Evolutionary conservation across 2,329 filamentous ascomycete species (phyloP).

Genomic region (Beauveria sp.): DNA sequence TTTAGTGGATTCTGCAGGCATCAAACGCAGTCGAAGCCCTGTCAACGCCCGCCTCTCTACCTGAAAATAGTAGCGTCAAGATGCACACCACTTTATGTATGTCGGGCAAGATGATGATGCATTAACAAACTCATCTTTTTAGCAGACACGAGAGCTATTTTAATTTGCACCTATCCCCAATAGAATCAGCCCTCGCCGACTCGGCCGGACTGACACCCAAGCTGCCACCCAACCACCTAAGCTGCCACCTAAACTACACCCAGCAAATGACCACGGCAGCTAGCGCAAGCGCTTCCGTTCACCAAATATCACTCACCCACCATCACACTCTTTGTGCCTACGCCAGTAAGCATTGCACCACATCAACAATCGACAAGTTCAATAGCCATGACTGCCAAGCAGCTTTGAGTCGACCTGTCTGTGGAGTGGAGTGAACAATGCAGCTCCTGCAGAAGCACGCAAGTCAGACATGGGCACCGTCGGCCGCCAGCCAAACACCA

Average conservation of each 20-base stretch:
- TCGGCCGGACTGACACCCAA: too few species aligned
- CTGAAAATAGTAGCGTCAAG: too few species aligned
- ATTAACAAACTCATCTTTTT: too few species aligned
- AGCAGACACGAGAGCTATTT: too few species aligned
- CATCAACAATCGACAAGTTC: neutral
- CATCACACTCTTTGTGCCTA: neutral
- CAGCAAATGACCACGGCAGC: neutral
- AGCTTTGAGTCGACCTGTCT: neutral
- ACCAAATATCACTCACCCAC: neutral
- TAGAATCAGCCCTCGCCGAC: too few species aligned
- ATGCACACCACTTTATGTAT: too few species aligned
- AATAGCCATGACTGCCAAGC: neutral
- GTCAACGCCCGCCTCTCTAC: too few species aligned
- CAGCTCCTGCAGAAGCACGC: neutral
- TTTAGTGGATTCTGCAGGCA: neutral
- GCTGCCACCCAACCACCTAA: neutral
- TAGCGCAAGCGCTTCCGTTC: constrained; percentile 10
- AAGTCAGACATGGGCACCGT: neutral
- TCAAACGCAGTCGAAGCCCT: neutral
- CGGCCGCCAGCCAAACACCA: neutral
- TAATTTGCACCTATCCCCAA: too few species aligned
- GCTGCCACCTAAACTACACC: neutral
- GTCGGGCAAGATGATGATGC: too few species aligned
- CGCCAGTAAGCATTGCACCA: neutral
- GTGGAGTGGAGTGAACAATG: neutral